A percentile compares a stretch with the other conserved stretches of the same genome.
Conservation (phyloP, 495 filamentous ascomycete species). For the Aspergillus panamensis region DNA sequence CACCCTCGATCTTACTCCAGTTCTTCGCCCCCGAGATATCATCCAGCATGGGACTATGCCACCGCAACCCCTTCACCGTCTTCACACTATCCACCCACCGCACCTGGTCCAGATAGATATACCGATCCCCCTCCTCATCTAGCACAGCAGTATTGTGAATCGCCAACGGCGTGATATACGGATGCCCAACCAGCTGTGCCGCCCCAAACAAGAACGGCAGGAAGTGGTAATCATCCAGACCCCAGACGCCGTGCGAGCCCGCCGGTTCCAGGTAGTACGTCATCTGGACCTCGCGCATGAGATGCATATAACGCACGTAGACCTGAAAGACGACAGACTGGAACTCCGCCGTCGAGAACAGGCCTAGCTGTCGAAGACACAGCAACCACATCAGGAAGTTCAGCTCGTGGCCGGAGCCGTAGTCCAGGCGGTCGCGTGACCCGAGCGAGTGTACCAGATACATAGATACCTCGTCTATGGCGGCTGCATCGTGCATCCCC, state of each 20-base stretch:
- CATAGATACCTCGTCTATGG: constrained; percentile 65
- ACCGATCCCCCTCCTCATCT: constrained; percentile 79
- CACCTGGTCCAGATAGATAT: constrained; percentile 88
- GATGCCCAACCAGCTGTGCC: constrained; percentile 82
- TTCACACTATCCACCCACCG: constrained; percentile 93
- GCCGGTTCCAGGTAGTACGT: constrained; percentile 96
- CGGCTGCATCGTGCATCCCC: constrained; percentile 49
- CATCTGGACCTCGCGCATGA: constrained; percentile 79
- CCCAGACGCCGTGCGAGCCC: constrained; percentile 94
- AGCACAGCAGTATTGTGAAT: constrained; percentile 84
- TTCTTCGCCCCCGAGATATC: constrained; percentile 90
- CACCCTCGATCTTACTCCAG: constrained; percentile 89
- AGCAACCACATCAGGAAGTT: constrained; percentile 95
- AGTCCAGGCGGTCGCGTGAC: constrained; percentile 86
- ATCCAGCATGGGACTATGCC: constrained; percentile 98
- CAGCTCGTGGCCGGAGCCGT: constrained; percentile 93
- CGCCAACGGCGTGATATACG: constrained; percentile 77
- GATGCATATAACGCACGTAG: constrained; percentile 73
- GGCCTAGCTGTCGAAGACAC: constrained; percentile 75
- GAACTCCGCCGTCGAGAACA: constrained; percentile 64
- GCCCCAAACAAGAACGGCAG: constrained; percentile 96
- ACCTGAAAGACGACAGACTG: constrained; percentile 67
- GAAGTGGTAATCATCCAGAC: constrained; percentile 94
- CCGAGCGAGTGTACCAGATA: constrained; percentile 85
- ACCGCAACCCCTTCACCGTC: constrained; percentile 89